A percentile compares a stretch with the other conserved stretches of the same genome.
Evolutionary conservation across 2,329 filamentous ascomycete species (phyloP).

Genomic region (Ceratocystis variospora): DNA sequence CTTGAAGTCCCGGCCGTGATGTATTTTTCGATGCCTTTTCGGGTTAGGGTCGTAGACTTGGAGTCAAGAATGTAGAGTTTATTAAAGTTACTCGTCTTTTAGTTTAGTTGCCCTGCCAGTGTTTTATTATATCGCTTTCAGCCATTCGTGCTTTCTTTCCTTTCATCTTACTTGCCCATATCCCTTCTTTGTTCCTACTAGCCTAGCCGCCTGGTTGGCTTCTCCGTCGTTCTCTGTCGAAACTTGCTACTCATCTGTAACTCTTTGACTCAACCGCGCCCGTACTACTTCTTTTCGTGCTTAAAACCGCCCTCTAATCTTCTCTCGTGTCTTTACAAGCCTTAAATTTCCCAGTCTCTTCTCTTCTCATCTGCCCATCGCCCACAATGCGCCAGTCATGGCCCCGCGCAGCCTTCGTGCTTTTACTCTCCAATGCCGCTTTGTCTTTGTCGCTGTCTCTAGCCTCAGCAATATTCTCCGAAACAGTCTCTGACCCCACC

Average conservation of each 20-base stretch:
- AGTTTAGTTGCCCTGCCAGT: neutral
- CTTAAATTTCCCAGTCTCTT: neutral
- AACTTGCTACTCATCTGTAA: neutral
- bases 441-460: neutral
- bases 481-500: neutral
- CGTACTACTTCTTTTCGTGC: neutral
- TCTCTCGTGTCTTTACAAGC: neutral
- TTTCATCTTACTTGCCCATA: neutral
- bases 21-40: neutral
- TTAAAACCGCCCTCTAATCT: neutral
- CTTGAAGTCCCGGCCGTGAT: neutral
- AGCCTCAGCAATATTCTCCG: neutral
- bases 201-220: neutral
- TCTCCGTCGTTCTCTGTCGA: neutral
- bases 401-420: constrained; percentile 1
- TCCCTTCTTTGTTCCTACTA: neutral
- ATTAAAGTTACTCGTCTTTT: too few relatives aligned
- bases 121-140: neutral
- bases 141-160: neutral
- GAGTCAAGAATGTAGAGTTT: too few relatives aligned
- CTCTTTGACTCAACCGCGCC: neutral
- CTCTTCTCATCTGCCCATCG: neutral
- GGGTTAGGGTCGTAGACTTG: neutral
- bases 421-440: neutral
- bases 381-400: constrained; percentile 7